phyloP scores from a whole-genome alignment of 768 basidiomycete species.

The Imleria badia region DNA sequence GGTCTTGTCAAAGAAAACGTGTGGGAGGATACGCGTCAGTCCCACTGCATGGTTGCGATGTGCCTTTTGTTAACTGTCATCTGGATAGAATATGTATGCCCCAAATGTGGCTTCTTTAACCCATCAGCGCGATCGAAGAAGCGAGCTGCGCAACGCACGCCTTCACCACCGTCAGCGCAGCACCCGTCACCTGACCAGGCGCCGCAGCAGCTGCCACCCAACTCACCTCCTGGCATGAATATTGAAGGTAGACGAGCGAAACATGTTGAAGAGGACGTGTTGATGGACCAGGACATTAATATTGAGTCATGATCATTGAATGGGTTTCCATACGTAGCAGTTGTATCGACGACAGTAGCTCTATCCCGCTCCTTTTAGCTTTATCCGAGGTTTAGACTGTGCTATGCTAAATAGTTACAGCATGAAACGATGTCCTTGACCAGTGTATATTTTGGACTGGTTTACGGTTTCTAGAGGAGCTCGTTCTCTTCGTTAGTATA shows the following conservation, averaged over 20 bases:
- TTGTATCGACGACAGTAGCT: background rate
- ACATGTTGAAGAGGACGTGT: slow-evolving; percentile 1
- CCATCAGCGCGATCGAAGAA: slow-evolving; percentile 39
- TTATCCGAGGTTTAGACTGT: background rate
- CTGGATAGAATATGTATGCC: slow-evolving; percentile 75
- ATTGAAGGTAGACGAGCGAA: background rate
- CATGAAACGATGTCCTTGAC: background rate
- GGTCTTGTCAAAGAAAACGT: slow-evolving; percentile 80
- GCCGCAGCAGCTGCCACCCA: slow-evolving; percentile 1
- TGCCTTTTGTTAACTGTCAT: background rate
- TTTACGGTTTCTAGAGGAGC: background rate
- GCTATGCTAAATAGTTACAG: slow-evolving; percentile 4
- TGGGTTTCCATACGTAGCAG: background rate
- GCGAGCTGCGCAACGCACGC: slow-evolving; percentile 22
- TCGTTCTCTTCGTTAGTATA: background rate
- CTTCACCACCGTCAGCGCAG: slow-evolving; percentile 27
- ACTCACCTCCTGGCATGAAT: background rate
- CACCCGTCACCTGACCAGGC: slow-evolving; percentile 8
- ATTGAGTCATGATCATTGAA: slow-evolving; percentile 8
- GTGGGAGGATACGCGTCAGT: slow-evolving; percentile 83
- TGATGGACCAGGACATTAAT: slow-evolving; percentile 2
- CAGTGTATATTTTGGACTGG: background rate
- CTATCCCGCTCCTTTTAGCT: slow-evolving; percentile 8
- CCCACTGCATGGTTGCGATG: background rate
- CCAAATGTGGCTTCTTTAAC: slow-evolving; percentile 86